phyloP scores from a whole-genome alignment of 2,329 filamentous ascomycete species.

The Penicillium sumatraense region DNA sequence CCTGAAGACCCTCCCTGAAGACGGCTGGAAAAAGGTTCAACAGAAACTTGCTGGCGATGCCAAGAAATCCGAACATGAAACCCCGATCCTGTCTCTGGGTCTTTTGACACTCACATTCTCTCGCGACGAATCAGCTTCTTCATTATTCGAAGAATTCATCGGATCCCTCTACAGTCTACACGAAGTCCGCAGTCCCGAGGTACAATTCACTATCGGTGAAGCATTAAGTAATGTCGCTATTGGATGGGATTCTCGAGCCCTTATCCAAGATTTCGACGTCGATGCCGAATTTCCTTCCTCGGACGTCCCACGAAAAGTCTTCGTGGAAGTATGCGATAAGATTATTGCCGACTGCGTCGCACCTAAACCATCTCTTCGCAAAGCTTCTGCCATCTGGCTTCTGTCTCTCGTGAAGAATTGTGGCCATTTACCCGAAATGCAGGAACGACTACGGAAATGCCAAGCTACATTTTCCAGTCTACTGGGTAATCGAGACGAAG shows the following conservation, averaged over 20 bases:
- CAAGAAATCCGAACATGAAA: slow-evolving; percentile 82
- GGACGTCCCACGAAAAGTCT: slow-evolving; percentile 41
- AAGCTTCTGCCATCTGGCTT: slow-evolving; percentile 94
- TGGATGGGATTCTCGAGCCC: slow-evolving; percentile 81
- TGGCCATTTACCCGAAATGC: slow-evolving; percentile 75
- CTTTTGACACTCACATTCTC: slow-evolving; percentile 66
- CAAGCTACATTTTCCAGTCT: slow-evolving; percentile 88
- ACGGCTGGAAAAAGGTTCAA: slow-evolving; percentile 55
- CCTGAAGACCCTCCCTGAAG: slow-evolving; percentile 33
- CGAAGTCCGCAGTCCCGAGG: slow-evolving; percentile 82
- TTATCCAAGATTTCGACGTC: slow-evolving; percentile 77
- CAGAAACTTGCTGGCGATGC: slow-evolving; percentile 69
- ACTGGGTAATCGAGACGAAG: slow-evolving; percentile 84
- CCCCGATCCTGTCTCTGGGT: slow-evolving; percentile 79
- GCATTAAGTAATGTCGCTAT: slow-evolving; percentile 77
- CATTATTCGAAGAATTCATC: slow-evolving; percentile 57
- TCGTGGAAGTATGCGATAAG: slow-evolving; percentile 68
- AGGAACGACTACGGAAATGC: slow-evolving; percentile 73
- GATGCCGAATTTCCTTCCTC: slow-evolving; percentile 56
- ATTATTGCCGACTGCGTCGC: slow-evolving; percentile 77
- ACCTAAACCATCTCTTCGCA: slow-evolving; percentile 86
- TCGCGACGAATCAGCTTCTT: slow-evolving; percentile 37
- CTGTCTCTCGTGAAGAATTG: slow-evolving; percentile 90
- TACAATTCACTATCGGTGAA: slow-evolving; percentile 90
- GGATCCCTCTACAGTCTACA: slow-evolving; percentile 75